Evolutionary conservation across 2,329 filamentous ascomycete species (phyloP), one percentile per base, ranked within the genome.

Genomic region (Calcarisporium arbuscula): DNA sequence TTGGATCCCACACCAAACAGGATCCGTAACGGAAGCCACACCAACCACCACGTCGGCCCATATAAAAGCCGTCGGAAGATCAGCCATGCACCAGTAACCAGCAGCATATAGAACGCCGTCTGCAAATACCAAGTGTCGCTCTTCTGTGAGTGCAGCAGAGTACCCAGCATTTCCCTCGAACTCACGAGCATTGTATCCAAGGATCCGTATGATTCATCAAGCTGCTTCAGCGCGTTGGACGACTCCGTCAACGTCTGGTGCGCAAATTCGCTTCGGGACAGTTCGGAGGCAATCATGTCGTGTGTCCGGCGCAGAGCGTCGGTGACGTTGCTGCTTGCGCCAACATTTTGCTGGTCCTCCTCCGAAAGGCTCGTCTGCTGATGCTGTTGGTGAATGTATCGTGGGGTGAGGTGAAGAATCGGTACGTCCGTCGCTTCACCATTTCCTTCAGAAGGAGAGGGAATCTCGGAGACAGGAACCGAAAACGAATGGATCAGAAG

Each of bases 91-190:
- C 89, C 78, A 2, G 88, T 95, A 6, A 65, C 74, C 16, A 83
- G 52, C 12, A 96, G 72, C 48, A 95, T 71, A 55, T 89, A 94
- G 46, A 96, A 80, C 3, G 89, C 79, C 23, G 85, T 94, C 61
- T 92, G 84, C 21, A 98, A 74, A 56, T 98, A 98, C 92, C 92
- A 98, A 3, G 89, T 95, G 56, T 98, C 92, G 45, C 83, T 92
- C 70, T 98, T 98, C 55, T 94, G 87, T 44, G 85, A 92, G 41
- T 78, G 77, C 30, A 96, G 65, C 29, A 98, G 67, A 14, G 85
- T 86, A 6, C 78, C 77, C 7, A 95, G 74, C 14, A 98, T 67
- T 36, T 80, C 80, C 44, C 77, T 74, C 29, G 85, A 89, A 37
- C 76, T 83, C 4, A 75, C 70, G 23, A 98, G 70, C 53, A 95